A percentile compares a stretch with the other conserved stretches of the same genome.
These are phyloP conservation scores for Bjerkandera adusta DNA, from an alignment of 1,284 basidiomycete species.

Conservation along the genomic window DNA sequence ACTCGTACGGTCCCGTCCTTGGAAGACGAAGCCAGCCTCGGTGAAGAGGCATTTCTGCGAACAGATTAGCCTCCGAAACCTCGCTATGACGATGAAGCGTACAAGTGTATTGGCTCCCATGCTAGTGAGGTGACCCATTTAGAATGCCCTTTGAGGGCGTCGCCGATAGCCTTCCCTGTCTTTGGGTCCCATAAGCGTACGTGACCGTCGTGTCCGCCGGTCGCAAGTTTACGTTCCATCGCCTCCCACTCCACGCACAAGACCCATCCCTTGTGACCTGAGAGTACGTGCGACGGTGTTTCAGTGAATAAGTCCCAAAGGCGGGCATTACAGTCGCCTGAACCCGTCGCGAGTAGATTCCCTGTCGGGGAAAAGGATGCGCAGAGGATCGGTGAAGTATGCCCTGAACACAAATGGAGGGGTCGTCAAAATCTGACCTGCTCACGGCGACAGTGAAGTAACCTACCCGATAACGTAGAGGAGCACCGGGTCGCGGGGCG, in stretches of 20 bases:
- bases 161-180: conserved; percentile 81
- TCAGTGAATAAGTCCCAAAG: conserved; percentile 96
- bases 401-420: conserved; percentile 51
- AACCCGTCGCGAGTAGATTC: conserved; percentile 88
- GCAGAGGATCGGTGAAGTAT: conserved; percentile 92
- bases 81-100: conserved; percentile 18
- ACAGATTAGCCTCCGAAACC: not conserved
- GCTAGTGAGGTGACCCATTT: conserved; percentile 98
- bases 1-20: conserved; percentile 96
- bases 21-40: conserved; percentile 92
- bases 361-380: conserved; percentile 96
- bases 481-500: conserved; percentile 92
- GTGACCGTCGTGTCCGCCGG: conserved; percentile 89
- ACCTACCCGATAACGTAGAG: conserved; percentile 80
- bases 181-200: conserved; percentile 91
- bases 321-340: conserved; percentile 91
- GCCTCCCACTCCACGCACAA: conserved; percentile 98
- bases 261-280: conserved; percentile 94
- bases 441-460: conserved; percentile 16
- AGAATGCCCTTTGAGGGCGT: conserved; percentile 86
- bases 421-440: not conserved
- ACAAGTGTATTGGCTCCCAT: conserved; percentile 97
- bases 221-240: conserved; percentile 86
- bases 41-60: conserved; percentile 63
- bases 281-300: conserved; percentile 84